These are phyloP conservation scores for Tritrichomonas foetus DNA, from an alignment of 208 protist genomes.

Conservation along the genomic window DNA sequence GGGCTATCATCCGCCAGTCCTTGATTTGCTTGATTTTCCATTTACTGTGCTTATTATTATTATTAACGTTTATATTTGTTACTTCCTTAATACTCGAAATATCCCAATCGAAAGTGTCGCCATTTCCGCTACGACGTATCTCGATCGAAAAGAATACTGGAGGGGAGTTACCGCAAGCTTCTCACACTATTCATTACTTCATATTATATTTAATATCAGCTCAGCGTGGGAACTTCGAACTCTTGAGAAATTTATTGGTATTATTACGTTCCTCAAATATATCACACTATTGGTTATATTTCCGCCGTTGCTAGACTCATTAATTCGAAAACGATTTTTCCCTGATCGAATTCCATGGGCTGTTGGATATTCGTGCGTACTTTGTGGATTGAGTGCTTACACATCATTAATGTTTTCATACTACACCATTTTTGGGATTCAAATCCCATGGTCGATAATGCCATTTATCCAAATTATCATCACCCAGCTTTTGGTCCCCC, in stretches of 20 bases:
- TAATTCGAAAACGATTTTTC: not conserved
- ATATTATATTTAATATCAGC: not conserved
- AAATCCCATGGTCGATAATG: not conserved
- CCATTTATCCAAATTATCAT: not conserved
- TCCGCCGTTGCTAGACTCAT: not conserved
- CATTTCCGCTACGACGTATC: not conserved
- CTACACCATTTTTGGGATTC: not conserved
- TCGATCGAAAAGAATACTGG: not conserved
- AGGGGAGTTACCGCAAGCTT: not conserved
- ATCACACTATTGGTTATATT: not conserved
- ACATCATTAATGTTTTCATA: not conserved
- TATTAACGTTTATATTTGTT: not conserved
- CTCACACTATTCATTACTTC: not conserved
- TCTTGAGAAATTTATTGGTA: not conserved
- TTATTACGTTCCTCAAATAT: not conserved
- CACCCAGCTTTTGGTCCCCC: not conserved
- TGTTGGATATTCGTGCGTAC: conserved; percentile 30
- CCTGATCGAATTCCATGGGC: not conserved
- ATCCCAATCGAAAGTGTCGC: not conserved
- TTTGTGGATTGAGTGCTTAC: not conserved
- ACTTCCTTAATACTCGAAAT: not conserved
- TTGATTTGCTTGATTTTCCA: not conserved
- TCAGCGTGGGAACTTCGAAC: not conserved
- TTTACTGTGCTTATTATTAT: not conserved
- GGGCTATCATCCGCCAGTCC: not conserved